Evolutionary conservation across 352 stramenopile genomes (phyloP), one percentile per base, ranked within the genome.

Genomic region (Phytopythium montanum): DNA sequence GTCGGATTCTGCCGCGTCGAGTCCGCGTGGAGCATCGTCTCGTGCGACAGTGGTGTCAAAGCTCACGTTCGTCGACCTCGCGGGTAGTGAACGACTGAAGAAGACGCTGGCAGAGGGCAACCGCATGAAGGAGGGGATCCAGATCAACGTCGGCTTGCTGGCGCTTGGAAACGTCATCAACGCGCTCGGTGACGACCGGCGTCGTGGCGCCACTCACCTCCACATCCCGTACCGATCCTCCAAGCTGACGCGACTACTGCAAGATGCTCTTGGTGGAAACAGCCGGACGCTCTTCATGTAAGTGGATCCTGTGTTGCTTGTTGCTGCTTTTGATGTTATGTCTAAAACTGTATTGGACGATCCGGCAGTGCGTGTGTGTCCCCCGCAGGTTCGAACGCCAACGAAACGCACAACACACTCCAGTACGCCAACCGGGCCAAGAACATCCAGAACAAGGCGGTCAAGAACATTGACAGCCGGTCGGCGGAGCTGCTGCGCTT

Each of bases 401-500:
- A 73, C 31, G 87, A 96, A 62, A 92, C 81, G 1, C 64, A 94
- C 23, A 96, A 88, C 57, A 96, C 87, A 3, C 72, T 96, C 9
- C 85, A 93, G 41, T 96, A 96, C 38, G 87, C 87, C 21, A 96
- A 92, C 53, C 79, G 87, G 1, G 87, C 87, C 8, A 92, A 90
- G 50, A 94, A 94, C 51, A 96, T 96, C 55, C 87, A 94, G 38
- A 96, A 96, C 59, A 96, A 96, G 60, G 87, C 87, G 5, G 74
- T 96, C 26, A 96, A 96, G 54, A 96, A 96, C 44, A 80, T 96
- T 33, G 85, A 96, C 68, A 80, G 71, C n/a, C 71, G 79, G 14
- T 91, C 85, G 14, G 82, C 79, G 0, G 83, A 96, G 54, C 53
- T 96, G 0, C 60, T 84, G 21, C 74, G 68, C n/a, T 57, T 92